Base-by-base conservation (phyloP, 2,329 filamentous ascomycete species). In the Berkeleyomyces basicola region DNA sequence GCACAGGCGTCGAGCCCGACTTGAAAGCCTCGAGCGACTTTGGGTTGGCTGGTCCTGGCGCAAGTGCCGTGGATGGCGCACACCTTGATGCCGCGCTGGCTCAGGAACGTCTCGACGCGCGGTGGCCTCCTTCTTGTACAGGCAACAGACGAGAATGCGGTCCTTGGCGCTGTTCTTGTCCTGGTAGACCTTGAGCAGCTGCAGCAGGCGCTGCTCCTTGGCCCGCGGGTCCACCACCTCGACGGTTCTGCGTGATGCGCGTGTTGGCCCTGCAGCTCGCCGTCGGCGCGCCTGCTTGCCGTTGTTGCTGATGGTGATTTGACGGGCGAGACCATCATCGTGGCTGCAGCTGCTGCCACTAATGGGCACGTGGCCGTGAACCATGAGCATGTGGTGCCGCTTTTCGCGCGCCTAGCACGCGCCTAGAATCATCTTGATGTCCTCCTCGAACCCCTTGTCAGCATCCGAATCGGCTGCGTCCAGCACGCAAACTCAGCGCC, bases 81-180 rank as follows among this genome's bases (percentile, higher is more conserved):
- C 16, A 96, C 92, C 55, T 81, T 82, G 72, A 95, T 86, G 37
- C 91, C 90, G 71, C 87, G 88, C 63, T 82, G 80, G 66, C 83
- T 79, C 61, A 99, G 81, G 71, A 91, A 90, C 65, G 81, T 79
- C 74, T 97, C 92, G 6, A 99, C 82, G 31, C 93, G 85, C 5
- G 88, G n/a, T 87, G 0, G 92, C 92, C 76, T 99, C 93, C 76
- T 99, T 99, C 78, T 99, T 99, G 81, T 99, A 99, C 64, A 99
- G 76, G 70, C 91, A 96, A 73, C 97, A 99, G 3, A 96, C 89
- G 16, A 97, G 76, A 67, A 97, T 91, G 63, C 89, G 85, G 70
- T 96, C 90, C 65, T 89, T 81, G 72, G 82, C 83, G 68, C 82
- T 80, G 67, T 80, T 79, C 61, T 87, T 86, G 65, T 81, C 84